Evolutionary conservation across 805 yeast genomes (phyloP).

Genomic region (Suhomyces faveliae): DNA sequence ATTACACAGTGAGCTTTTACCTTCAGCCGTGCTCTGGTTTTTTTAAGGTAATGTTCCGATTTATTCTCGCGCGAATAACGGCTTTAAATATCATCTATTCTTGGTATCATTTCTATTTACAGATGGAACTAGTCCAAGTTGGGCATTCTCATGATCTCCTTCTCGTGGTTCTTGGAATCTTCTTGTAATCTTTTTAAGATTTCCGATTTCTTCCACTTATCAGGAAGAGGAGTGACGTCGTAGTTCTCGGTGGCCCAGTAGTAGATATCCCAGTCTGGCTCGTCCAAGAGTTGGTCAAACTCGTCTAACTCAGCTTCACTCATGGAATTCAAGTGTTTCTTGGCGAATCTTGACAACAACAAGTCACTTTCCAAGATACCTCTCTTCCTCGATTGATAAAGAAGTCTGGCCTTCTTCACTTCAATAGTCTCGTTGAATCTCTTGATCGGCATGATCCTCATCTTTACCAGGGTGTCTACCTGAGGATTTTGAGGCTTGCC

Average conservation of each 20-base stretch:
- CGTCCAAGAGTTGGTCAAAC: slow-evolving; percentile 82
- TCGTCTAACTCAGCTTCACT: slow-evolving; percentile 70
- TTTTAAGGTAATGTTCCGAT: no score
- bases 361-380: slow-evolving; percentile 94
- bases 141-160: slow-evolving; percentile 86
- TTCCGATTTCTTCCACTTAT: slow-evolving; percentile 71
- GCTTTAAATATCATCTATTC: background rate
- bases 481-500: slow-evolving; percentile 46
- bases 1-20: no score
- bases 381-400: slow-evolving; percentile 90
- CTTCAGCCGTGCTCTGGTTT: no score
- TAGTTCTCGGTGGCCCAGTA: slow-evolving; percentile 94
- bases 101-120: background rate
- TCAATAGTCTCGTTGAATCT: slow-evolving; percentile 72
- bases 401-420: slow-evolving; percentile 77
- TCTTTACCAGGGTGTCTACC: slow-evolving; percentile 44
- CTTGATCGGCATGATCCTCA: slow-evolving; percentile 76
- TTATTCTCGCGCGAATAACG: no score
- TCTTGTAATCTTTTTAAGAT: slow-evolving; percentile 67
- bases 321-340: slow-evolving; percentile 61
- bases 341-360: slow-evolving; percentile 80
- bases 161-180: slow-evolving; percentile 68
- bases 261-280: slow-evolving; percentile 98
- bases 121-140: slow-evolving; percentile 22
- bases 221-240: slow-evolving; percentile 82